Percentiles rank a stretch among this genome's conserved stretches.
phyloP scores from a whole-genome alignment of 768 basidiomycete species.

The Asterophora lycoperdoides region DNA sequence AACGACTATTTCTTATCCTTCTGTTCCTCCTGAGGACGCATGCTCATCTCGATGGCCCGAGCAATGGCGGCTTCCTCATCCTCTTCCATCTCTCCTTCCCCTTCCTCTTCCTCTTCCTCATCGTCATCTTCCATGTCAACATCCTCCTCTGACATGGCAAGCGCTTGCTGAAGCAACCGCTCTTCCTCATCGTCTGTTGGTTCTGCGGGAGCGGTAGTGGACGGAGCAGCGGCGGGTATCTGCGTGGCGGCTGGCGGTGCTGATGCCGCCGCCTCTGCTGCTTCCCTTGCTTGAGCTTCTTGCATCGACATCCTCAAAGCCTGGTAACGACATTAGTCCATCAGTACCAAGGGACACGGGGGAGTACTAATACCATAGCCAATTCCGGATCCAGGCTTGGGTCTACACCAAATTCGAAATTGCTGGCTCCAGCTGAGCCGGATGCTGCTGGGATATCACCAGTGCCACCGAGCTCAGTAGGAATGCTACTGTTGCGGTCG shows the following conservation, averaged over 20 bases:
- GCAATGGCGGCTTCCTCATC: conserved; percentile 89
- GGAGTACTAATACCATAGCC: conserved; percentile 66
- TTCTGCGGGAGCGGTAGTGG: conserved; percentile 34
- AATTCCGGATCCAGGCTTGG: conserved; percentile 95
- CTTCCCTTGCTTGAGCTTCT: conserved; percentile 81
- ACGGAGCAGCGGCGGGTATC: conserved; percentile 22
- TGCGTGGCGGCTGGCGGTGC: conserved; percentile 30
- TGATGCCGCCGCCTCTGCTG: conserved; percentile 43
- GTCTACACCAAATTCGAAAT: conserved; percentile 91
- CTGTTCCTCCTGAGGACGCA: conserved; percentile 50
- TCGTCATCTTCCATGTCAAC: conserved; percentile 47
- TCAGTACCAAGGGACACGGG: neutral
- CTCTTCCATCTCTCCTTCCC: conserved; percentile 53
- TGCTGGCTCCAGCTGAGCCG: conserved; percentile 40
- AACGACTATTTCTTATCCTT: conserved; percentile 31
- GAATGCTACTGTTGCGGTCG: conserved; percentile 67
- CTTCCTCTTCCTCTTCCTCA: conserved; percentile 64
- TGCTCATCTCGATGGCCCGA: conserved; percentile 90
- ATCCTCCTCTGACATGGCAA: conserved; percentile 68
- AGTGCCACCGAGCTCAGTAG: conserved; percentile 51
- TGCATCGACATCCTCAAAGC: conserved; percentile 97
- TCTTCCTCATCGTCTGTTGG: conserved; percentile 73
- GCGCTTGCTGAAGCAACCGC: conserved; percentile 66
- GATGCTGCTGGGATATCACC: conserved; percentile 46
- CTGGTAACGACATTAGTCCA: conserved; percentile 33